Evolutionary conservation across 2,329 filamentous ascomycete genomes (phyloP).

Genomic region (Aureobasidium namibiae): DNA sequence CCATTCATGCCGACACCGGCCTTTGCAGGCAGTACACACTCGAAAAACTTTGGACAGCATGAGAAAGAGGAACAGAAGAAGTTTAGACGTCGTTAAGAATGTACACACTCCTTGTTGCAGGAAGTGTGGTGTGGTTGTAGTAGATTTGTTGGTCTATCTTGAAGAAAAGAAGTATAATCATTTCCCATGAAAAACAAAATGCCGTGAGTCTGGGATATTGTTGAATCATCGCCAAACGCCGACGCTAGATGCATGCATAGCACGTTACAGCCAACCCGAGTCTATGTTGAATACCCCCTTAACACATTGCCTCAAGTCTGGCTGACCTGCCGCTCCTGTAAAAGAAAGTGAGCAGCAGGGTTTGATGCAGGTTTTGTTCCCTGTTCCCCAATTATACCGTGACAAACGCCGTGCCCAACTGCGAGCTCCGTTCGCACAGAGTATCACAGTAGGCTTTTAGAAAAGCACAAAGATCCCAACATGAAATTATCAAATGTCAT

Average conservation of each 20-base stretch:
- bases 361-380: constrained; percentile 4
- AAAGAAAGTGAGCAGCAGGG: constrained; percentile 7
- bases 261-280: constrained; percentile 14
- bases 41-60: not conserved
- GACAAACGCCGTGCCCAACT: constrained; percentile 3
- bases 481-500: constrained; percentile 6
- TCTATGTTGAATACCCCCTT: constrained; percentile 20
- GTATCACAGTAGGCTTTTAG: not conserved
- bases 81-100: not conserved
- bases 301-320: constrained; percentile 16
- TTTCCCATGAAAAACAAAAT: constrained; percentile 11
- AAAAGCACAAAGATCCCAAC: not conserved
- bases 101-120: not conserved
- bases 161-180: constrained; percentile 11
- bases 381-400: not conserved
- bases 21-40: not conserved
- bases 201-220: constrained; percentile 17
- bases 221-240: constrained; percentile 21
- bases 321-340: constrained; percentile 12
- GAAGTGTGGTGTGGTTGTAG: not conserved
- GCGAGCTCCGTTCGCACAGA: not conserved
- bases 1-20: not conserved
- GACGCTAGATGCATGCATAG: constrained; percentile 18
- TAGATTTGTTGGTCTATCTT: constrained; percentile 11
- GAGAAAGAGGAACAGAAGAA: too few relatives aligned